Evolutionary conservation across 176 grass and related monocot species (phyloP).

Genomic region (Lolium rigidum): DNA sequence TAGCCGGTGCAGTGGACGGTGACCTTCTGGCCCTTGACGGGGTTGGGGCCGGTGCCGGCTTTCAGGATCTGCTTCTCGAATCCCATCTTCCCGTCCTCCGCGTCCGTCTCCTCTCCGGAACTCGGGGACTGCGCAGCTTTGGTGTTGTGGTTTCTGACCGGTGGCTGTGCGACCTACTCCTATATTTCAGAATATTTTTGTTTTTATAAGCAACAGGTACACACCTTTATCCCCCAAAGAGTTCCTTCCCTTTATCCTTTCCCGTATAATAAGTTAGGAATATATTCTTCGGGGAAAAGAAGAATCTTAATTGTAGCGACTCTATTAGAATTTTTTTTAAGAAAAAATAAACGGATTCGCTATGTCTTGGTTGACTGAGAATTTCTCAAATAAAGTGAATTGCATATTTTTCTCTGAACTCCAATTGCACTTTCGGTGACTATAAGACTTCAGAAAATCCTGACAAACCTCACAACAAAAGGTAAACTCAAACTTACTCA

Average conservation of each 20-base stretch:
- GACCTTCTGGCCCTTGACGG: conserved; percentile 86
- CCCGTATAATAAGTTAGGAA: too few relatives aligned
- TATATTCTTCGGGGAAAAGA: too few relatives aligned
- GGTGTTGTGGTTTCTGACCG: neutral
- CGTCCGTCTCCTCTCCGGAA: conserved; percentile 13
- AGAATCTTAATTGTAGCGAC: too few relatives aligned
- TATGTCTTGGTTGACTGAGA: too few relatives aligned
- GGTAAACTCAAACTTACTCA: too few relatives aligned
- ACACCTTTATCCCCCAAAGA: neutral
- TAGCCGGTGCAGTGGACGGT: conserved; percentile 98
- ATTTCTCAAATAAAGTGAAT: too few relatives aligned
- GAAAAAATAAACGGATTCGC: too few relatives aligned
- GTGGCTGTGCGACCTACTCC: neutral
- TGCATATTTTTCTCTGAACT: too few relatives aligned
- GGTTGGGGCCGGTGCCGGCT: conserved; percentile 73
- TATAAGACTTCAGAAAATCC: too few relatives aligned
- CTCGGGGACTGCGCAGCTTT: conserved; percentile 14
- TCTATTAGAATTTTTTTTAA: too few relatives aligned
- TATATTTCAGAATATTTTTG: neutral
- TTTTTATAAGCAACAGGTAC: neutral
- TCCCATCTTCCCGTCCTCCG: conserved; percentile 56
- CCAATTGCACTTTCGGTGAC: too few relatives aligned
- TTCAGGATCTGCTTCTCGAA: conserved; percentile 79
- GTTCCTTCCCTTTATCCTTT: neutral
- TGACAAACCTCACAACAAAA: too few relatives aligned